Percentiles rank a stretch among this genome's conserved stretches.
Conservation (phyloP, 2,329 filamentous ascomycete species). For the Arachnomyces sp. region DNA sequence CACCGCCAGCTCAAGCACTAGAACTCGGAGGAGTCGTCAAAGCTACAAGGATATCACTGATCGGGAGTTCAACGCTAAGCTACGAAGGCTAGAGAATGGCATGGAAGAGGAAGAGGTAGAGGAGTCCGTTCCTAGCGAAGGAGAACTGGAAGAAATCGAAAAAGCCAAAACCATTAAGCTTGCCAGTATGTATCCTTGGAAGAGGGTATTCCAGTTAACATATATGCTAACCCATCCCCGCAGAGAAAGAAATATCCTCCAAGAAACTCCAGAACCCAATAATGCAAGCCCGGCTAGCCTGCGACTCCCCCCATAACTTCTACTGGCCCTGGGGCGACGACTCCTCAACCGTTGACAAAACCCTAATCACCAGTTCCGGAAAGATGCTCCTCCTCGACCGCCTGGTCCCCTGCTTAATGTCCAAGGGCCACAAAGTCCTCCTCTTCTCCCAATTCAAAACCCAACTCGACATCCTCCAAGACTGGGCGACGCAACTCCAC, state of each 20-base stretch:
- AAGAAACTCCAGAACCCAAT: slow-evolving; percentile 92
- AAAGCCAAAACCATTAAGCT: slow-evolving; percentile 61
- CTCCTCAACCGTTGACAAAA: slow-evolving; percentile 61
- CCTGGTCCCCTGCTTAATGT: slow-evolving; percentile 66
- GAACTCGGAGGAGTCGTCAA: slow-evolving; percentile 45
- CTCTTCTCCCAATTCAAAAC: slow-evolving; percentile 97
- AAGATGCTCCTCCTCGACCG: slow-evolving; percentile 94
- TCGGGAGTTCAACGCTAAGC: slow-evolving; percentile 69
- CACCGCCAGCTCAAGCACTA: slow-evolving; percentile 36
- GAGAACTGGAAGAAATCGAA: slow-evolving; percentile 54
- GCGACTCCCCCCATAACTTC: slow-evolving; percentile 93
- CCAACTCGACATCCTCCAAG: slow-evolving; percentile 80
- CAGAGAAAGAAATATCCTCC: slow-evolving; percentile 71
- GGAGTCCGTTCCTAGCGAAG: slow-evolving; percentile 32
- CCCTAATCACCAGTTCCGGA: slow-evolving; percentile 75
- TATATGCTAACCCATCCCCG: slow-evolving; percentile 21
- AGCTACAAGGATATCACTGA: slow-evolving; percentile 68
- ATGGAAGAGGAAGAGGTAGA: slow-evolving; percentile 53
- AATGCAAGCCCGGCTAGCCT: slow-evolving; percentile 83
- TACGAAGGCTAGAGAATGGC: slow-evolving; percentile 36
- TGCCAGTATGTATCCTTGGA: slow-evolving; percentile 53
- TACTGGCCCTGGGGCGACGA: slow-evolving; percentile 77
- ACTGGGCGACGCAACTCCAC: slow-evolving; percentile 72
- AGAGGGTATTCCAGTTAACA: neutral
- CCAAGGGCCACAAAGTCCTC: slow-evolving; percentile 74